Evolutionary conservation across 371 early-diverging fungal species (phyloP).

Genomic region (Capniomyces stellatus): DNA sequence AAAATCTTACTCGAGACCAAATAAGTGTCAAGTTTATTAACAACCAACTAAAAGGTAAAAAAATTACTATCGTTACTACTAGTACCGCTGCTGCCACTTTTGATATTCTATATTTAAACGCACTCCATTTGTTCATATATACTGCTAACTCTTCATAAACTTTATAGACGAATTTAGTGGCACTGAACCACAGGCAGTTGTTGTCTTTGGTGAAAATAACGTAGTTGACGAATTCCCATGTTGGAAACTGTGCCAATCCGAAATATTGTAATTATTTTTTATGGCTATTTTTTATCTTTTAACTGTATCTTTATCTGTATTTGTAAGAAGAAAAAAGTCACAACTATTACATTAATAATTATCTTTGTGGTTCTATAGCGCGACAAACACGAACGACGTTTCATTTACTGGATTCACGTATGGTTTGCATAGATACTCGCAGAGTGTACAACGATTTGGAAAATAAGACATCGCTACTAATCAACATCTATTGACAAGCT

Average conservation of each 20-base stretch:
- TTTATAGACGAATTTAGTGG: neutral
- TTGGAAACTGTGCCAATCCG: neutral
- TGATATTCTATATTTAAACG: no score
- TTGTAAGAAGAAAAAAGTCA: no score
- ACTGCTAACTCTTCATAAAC: no score
- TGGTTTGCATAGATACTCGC: neutral
- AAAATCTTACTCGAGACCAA: neutral
- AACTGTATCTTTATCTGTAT: no score
- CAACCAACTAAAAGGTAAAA: neutral
- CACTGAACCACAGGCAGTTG: neutral
- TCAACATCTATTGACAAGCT: no score
- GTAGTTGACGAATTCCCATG: neutral
- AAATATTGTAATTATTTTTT: neutral
- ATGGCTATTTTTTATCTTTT: neutral
- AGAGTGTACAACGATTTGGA: neutral
- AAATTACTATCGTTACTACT: neutral
- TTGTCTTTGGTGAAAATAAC: neutral
- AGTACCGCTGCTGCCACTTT: no score
- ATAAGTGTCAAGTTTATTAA: neutral
- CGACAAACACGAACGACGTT: neutral
- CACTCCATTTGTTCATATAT: no score
- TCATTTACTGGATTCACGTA: neutral
- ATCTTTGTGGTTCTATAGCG: neutral
- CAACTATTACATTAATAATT: no score
- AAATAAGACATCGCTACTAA: no score